Evolutionary conservation across 352 stramenopile genomes (phyloP), one percentile per base, ranked within the genome.

Genomic region (Phytophthora parvispora): DNA sequence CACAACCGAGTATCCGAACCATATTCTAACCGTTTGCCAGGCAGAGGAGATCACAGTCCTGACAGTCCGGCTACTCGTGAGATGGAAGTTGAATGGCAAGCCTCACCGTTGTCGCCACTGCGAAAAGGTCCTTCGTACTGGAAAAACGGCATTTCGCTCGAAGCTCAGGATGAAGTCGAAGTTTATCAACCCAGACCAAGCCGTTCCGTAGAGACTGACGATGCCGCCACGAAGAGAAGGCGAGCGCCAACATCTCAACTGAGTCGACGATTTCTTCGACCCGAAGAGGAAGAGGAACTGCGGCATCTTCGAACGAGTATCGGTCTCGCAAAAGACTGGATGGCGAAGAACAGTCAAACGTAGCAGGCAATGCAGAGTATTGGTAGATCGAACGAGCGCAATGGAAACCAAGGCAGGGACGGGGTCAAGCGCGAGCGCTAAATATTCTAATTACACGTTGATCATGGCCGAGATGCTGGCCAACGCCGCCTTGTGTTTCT

Each of bases 401-500:
- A n/a, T n/a, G n/a, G n/a, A n/a, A n/a, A n/a, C 18, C 45, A 51
- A 48, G 5, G 43, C 31, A 56, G 20, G 32, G 64, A 36, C 36
- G 15, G 42, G 27, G 56, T 67, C 56, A 67, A 65, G 61, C 55
- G 48, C 36, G 52, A 55, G 66, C 57, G 62, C 71, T 86, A 90
- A 87, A 86, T 87, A 86, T 64, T 69, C 64, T 72, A 79, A 68
- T 87, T 93, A 96, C 70, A 78, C 74, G 65, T 94, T 93, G 73
- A 96, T 91, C 87, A 95, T 96, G 42, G 80, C 77, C 45, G 84
- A 78, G 64, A 96, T 93, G 51, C 54, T 92, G 57, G 78, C 64
- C 49, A 95, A 74, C 57, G 89, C 85, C n/a, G 79, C 87, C 66
- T 95, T 94, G 83, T 96, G 89, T 57, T 89, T 93, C 57, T 83